These are phyloP conservation scores for Fusarium marasasianum DNA, from an alignment of 2,329 filamentous ascomycete species.

Conservation along the genomic window DNA sequence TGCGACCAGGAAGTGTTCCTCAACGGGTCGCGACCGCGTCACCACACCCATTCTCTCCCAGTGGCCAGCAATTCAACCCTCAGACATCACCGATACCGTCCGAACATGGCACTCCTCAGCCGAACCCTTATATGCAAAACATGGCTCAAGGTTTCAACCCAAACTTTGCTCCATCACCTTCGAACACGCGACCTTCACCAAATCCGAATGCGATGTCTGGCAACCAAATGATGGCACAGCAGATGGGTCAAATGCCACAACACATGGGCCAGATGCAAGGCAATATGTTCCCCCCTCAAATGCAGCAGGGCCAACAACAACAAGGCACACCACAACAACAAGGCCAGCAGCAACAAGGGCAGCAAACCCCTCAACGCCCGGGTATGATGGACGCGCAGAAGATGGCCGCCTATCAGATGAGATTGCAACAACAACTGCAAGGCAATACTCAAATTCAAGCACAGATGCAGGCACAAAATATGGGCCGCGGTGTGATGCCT, in stretches of 20 bases:
- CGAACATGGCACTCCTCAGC: conserved; percentile 81
- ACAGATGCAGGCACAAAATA: conserved; percentile 60
- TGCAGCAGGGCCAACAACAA: conserved; percentile 56
- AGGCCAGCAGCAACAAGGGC: conserved; percentile 48
- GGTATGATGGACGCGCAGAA: conserved; percentile 73
- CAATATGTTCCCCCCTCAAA: conserved; percentile 51
- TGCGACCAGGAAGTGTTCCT: conserved; percentile 74
- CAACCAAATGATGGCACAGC: conserved; percentile 64
- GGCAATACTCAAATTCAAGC: conserved; percentile 60
- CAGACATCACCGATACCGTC: conserved; percentile 81
- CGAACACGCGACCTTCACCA: conserved; percentile 65
- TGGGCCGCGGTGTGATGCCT: conserved; percentile 62
- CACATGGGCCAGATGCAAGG: conserved; percentile 62
- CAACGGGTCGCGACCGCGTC: conserved; percentile 91
- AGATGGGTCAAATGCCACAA: conserved; percentile 57
- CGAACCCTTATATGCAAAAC: conserved; percentile 72
- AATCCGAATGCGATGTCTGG: conserved; percentile 62
- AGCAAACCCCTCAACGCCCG: conserved; percentile 43
- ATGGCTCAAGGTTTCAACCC: conserved; percentile 68
- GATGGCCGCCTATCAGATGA: conserved; percentile 82
- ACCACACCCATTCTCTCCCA: conserved; percentile 88
- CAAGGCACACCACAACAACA: conserved; percentile 56
- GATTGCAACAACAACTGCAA: conserved; percentile 79
- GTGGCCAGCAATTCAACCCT: conserved; percentile 73
- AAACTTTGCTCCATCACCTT: conserved; percentile 66